These are phyloP conservation scores for Ogataea kodamae DNA, from an alignment of 805 yeast genomes.

Conservation along the genomic window DNA sequence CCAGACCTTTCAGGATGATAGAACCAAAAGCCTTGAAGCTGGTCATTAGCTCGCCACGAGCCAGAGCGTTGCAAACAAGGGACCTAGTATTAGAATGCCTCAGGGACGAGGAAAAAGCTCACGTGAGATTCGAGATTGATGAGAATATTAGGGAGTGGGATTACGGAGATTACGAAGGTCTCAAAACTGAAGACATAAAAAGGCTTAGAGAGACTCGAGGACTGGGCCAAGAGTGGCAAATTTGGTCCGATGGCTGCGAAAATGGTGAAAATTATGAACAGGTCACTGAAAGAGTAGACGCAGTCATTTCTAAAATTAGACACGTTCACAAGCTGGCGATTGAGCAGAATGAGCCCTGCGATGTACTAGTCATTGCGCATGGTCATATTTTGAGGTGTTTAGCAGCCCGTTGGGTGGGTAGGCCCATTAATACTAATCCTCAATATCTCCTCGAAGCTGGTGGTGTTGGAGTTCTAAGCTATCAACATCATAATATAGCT, in stretches of 20 bases:
- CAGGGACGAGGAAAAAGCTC: conserved; percentile 38
- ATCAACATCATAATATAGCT: conserved; percentile 76
- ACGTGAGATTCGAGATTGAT: conserved; percentile 47
- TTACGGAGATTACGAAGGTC: conserved; percentile 94
- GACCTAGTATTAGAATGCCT: conserved; percentile 55
- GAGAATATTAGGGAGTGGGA: conserved; percentile 91
- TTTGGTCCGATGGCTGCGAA: conserved; percentile 93
- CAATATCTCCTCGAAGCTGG: conserved; percentile 89
- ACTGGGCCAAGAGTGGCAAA: conserved; percentile 57
- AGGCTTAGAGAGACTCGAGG: conserved; percentile 59
- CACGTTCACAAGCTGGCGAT: conserved; percentile 54
- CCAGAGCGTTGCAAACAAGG: conserved; percentile 73
- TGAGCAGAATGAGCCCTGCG: conserved; percentile 52
- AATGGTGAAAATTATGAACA: conserved; percentile 72
- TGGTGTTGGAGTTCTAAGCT: conserved; percentile 88
- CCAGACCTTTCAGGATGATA: conserved; percentile 48
- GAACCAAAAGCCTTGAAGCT: conserved; percentile 60
- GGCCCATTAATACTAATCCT: conserved; percentile 61
- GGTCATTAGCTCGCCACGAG: conserved; percentile 77
- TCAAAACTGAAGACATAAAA: conserved; percentile 62
- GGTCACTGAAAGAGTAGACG: conserved; percentile 69
- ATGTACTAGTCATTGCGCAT: conserved; percentile 82
- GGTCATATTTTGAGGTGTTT: conserved; percentile 91
- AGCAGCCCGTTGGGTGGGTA: conserved; percentile 82
- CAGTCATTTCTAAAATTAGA: conserved; percentile 62